Evolutionary conservation across 257 asterid genomes (phyloP), one percentile per base, ranked within the genome.

Genomic region (Plantago ovata): DNA sequence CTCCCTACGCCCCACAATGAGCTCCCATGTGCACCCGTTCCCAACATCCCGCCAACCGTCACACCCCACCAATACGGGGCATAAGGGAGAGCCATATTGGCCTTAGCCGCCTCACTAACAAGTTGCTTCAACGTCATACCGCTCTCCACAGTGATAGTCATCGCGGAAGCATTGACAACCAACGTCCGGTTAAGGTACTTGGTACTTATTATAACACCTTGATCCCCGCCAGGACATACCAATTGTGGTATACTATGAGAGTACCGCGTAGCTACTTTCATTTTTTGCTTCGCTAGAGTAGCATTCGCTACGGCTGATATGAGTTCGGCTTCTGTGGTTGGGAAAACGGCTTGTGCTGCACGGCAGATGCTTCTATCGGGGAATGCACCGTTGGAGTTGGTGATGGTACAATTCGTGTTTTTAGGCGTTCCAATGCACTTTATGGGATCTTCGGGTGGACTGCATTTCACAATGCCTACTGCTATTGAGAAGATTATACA

Each of bases 1-100:
- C 85, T 77, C 11, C 95, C 95, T n/a, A 38, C 1, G 2, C 89
- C 85, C 92, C 89, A 80, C 13, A 80, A 36, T 3, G 92, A 69
- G 80, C 95, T 85, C 1, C 95, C 95, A 38, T 86, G 93, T 0
- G 89, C 95, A 13, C 95, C 95, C 3, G 95, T 86, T 20, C 76
- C 74, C 72, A 83, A 14, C 72, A 81, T 70, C 39, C 95, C 93
- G 0, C 95, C 95, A 10, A 86, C 68, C 3, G 85, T 86, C 69
- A 82, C 18, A 1, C 95, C 95, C 88, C 85, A 82, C 95, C 95
- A 85, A 47, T 82, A 85, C 0, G 95, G 93, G 0, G 82, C 59
- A 24, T 78, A 73, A 10, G 89, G 87, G 75, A 86, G 60, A 11
- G 83, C 85, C 72, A 86, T 10, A 0, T 54, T 53, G 7, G 48